Evolutionary conservation across 768 basidiomycete genomes (phyloP).

Genomic region (Dentipellis fragilis): DNA sequence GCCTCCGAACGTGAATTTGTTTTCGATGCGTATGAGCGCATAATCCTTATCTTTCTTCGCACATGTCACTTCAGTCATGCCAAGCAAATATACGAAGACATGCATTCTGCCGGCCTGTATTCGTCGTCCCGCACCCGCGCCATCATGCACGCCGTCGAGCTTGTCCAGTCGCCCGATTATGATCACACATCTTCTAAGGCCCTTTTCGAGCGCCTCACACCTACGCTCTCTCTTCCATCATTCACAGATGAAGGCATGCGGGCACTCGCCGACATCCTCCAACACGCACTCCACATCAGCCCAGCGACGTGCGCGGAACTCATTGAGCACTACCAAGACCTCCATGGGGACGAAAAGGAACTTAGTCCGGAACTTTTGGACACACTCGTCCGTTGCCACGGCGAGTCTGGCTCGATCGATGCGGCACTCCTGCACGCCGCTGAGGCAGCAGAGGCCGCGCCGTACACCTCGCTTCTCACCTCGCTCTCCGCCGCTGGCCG

Average conservation of each 20-base stretch:
- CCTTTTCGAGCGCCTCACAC: slow-evolving; percentile 14
- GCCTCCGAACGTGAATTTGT: background rate
- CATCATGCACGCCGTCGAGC: slow-evolving; percentile 27
- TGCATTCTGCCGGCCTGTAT: slow-evolving; percentile 30
- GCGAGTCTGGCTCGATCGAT: slow-evolving; percentile 22
- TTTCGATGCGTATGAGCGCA: slow-evolving; percentile 23
- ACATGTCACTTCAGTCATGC: slow-evolving; percentile 29
- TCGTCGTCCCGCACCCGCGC: slow-evolving; percentile 28
- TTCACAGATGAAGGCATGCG: slow-evolving; percentile 17
- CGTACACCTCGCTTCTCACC: slow-evolving; percentile 31
- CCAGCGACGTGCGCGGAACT: slow-evolving; percentile 10
- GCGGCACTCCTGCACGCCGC: slow-evolving; percentile 21
- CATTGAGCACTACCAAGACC: slow-evolving; percentile 7
- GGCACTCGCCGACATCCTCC: slow-evolving; percentile 24
- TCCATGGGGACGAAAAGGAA: slow-evolving; percentile 3
- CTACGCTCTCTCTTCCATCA: slow-evolving; percentile 16
- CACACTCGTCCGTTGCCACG: slow-evolving; percentile 18
- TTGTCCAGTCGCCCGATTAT: slow-evolving; percentile 17
- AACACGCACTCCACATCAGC: slow-evolving; percentile 2
- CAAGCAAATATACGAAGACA: slow-evolving; percentile 28
- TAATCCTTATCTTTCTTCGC: slow-evolving; percentile 32
- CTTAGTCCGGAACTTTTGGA: slow-evolving; percentile 11
- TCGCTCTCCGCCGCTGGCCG: slow-evolving; percentile 23
- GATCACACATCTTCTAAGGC: slow-evolving; percentile 8
- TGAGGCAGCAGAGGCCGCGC: slow-evolving; percentile 14